Evolutionary conservation across 2,329 filamentous ascomycete species (phyloP).

Genomic region (Diplodia seriata): DNA sequence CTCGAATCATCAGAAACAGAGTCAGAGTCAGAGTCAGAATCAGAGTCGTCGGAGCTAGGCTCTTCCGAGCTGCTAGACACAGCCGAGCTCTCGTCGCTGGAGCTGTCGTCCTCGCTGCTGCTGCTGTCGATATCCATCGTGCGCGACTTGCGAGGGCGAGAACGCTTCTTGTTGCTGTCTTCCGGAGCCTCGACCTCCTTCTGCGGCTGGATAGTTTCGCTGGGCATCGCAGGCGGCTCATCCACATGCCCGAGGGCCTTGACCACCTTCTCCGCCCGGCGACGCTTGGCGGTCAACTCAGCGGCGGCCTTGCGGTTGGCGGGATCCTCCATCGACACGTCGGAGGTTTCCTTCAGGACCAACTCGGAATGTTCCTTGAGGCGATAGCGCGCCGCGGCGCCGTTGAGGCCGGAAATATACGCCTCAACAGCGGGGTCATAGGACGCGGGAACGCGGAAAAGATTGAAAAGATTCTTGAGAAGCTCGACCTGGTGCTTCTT

Average conservation of each 20-base stretch:
- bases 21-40: slow-evolving; percentile 32
- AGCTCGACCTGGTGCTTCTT: slow-evolving; percentile 88
- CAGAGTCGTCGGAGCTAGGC: slow-evolving; percentile 23
- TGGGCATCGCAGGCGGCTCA: slow-evolving; percentile 1
- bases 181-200: slow-evolving; percentile 35
- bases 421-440: slow-evolving; percentile 74
- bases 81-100: slow-evolving; percentile 36
- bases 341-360: slow-evolving; percentile 55
- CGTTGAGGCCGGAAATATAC: slow-evolving; percentile 82
- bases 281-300: slow-evolving; percentile 44
- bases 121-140: slow-evolving; percentile 43
- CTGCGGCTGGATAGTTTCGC: not conserved
- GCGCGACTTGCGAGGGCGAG: slow-evolving; percentile 40
- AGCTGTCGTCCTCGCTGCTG: slow-evolving; percentile 39
- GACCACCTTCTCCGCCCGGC: slow-evolving; percentile 44
- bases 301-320: slow-evolving; percentile 45
- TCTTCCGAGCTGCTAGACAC: slow-evolving; percentile 31
- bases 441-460: slow-evolving; percentile 71
- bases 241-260: slow-evolving; percentile 38
- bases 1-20: slow-evolving; percentile 11
- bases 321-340: slow-evolving; percentile 43
- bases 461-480: slow-evolving; percentile 80
- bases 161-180: slow-evolving; percentile 32
- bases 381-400: slow-evolving; percentile 70
- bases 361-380: slow-evolving; percentile 71